Base-by-base conservation (phyloP, 2,329 filamentous ascomycete genomes). In the Beauveria australis region DNA sequence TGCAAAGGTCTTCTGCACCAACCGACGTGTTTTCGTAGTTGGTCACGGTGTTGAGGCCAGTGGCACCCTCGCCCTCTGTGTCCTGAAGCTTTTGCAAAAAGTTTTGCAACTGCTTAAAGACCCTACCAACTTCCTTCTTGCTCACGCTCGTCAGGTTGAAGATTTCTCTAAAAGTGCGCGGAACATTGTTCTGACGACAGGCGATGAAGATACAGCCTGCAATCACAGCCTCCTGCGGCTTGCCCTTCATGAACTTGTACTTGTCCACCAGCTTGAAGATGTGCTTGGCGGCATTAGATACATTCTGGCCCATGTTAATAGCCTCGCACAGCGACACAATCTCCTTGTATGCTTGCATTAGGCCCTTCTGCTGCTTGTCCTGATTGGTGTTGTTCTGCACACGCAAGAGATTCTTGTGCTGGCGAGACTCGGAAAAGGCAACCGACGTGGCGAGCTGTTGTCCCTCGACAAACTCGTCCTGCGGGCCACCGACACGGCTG, bases 161-260 rank as follows among this genome's bases (percentile, higher is more conserved):
- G 69, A 99, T 94, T 74, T 99, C 95, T 53, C 89, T 86, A 77
- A 99, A 99, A 3, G 92, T 96, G 66, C 94, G 89, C 5, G 90
- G 88, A 33, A 92, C 88, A 63, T 87, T 85, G 70, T 91, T 89
- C 74, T 97, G 91, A 49, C 94, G 91, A 73, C 93, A 97, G 46
- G 94, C 92, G 68, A 99, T 93, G 79, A 99, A 97, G 74, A 99
- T 94, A 76, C 92, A 97, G 7, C 92, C 92, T 5, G 94, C 94
- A 66, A 97, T 93, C 66, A 99, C 89, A 60, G 91, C 90, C 67
- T 97, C 93, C 71, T 92, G 89, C 0, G 90, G 89, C 76, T 99
- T 99, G 71, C 92, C 92, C 78, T 96, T 96, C 82, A 97, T 92
- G 60, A 92, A 83, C 73, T 93, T 93, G 70, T 88, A 88, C 75